Evolutionary conservation across 2,329 filamentous ascomycete genomes (phyloP), one percentile per base, ranked within the genome.

Genomic region (Hypoxylon sp.): DNA sequence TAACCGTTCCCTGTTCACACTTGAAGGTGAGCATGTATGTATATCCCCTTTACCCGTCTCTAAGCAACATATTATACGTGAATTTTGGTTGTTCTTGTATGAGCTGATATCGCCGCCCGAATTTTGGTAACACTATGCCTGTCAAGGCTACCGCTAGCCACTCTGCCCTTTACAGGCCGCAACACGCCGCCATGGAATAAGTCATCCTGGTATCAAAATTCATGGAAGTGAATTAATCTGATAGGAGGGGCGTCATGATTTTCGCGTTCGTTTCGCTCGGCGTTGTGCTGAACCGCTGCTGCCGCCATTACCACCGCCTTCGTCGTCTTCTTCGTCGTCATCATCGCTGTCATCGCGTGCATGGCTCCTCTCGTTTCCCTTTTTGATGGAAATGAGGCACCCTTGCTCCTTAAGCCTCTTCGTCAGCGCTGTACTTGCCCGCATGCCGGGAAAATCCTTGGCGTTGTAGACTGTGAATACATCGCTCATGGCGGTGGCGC

Each of bases 391-490:
- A 65, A 96, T 93, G 51, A 93, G 88, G 73, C 92, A 92, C 3
- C 92, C 92, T 78, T 95, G 92, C 72, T 91, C 84, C 76, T 93
- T 92, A 61, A 96, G 80, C 30, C 86, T 83, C 76, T 91, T 91
- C 1, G 92, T 92, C 36, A 96, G 79, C 16, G 85, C 82, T 24
- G 91, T 93, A 76, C 91, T 93, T 1, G 91, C 89, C 61, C 89
- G 84, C 92, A 96, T 96, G 4, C 92, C 92, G 0, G 91, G 91
- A 64, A 96, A 96, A 74, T 95, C 92, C 75, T 95, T 96, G 44
- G 92, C 92, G 44, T 90, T 93, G 77, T 91, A 94, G 6, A 94
- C 92, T 11, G 86, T 88, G 74, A 96, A 94, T n/a, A 89, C 80
- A 14, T 92, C 87, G 73, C 88, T 93, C 78, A 89, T 84, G 14